Percentiles rank a stretch among this genome's conserved stretches.
These are phyloP conservation scores for Trichosporon asahii DNA, from an alignment of 1,284 basidiomycete species.

Conservation along the genomic window DNA sequence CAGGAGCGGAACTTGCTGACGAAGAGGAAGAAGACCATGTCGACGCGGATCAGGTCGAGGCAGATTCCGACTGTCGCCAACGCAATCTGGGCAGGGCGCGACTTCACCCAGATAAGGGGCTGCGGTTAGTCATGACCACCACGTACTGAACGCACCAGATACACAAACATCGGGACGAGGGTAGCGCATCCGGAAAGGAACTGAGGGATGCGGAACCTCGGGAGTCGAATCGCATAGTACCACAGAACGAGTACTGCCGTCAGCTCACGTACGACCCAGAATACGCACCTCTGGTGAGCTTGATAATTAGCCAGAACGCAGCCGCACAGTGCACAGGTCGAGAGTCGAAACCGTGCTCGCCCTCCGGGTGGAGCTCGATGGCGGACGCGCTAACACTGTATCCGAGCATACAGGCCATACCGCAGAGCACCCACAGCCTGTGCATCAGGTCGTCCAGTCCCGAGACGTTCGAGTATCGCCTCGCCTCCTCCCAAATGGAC, in stretches of 20 bases:
- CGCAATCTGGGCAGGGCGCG: constrained; percentile 32
- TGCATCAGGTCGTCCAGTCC: constrained; percentile 50
- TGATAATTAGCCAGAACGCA: constrained; percentile 43
- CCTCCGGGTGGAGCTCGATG: constrained; percentile 26
- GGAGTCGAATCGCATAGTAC: constrained; percentile 44
- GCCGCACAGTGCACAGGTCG: constrained; percentile 30
- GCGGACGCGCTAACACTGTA: constrained; percentile 51
- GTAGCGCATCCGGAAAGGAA: constrained; percentile 33
- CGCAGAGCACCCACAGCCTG: constrained; percentile 47
- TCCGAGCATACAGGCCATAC: constrained; percentile 47
- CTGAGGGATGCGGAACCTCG: constrained; percentile 41
- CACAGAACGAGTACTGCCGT: constrained; percentile 22
- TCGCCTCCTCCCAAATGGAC: constrained; percentile 51
- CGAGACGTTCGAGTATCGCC: constrained; percentile 47
- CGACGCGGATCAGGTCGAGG: constrained; percentile 31
- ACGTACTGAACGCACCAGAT: constrained; percentile 33
- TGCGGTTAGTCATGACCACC: constrained; percentile 16
- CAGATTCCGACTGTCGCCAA: constrained; percentile 32
- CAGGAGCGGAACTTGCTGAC: constrained; percentile 13
- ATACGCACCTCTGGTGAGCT: constrained; percentile 31
- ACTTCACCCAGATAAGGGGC: constrained; percentile 43
- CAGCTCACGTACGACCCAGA: constrained; percentile 12
- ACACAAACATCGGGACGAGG: constrained; percentile 43
- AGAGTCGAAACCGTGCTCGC: neutral
- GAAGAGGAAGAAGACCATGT: constrained; percentile 26